A percentile compares a stretch with the other conserved stretches of the same genome.
phyloP scores from a whole-genome alignment of 2,329 filamentous ascomycete species.

The Beauveria sp. region DNA sequence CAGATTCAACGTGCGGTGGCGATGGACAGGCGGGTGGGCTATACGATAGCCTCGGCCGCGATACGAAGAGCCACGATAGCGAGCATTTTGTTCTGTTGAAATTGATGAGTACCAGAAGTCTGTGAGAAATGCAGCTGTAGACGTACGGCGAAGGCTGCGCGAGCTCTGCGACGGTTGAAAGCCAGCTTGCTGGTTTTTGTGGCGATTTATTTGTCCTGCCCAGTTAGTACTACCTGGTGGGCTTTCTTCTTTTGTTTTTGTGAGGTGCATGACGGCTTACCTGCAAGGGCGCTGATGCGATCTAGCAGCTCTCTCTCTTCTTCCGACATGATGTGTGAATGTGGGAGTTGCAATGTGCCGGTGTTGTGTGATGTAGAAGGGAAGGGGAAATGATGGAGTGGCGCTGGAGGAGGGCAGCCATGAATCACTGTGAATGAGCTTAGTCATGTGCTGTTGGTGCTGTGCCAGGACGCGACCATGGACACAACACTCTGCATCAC shows the following conservation, averaged over 20 bases:
- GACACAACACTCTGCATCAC: background rate
- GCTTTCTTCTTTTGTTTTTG: conserved; percentile 1
- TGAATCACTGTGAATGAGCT: background rate
- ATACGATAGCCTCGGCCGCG: conserved; percentile 27
- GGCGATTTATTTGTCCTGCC: conserved; percentile 70
- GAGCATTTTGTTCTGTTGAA: conserved; percentile 25
- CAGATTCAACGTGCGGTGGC: conserved; percentile 55
- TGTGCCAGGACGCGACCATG: background rate
- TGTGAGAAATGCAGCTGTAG: background rate
- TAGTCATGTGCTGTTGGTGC: background rate
- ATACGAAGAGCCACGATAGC: conserved; percentile 27
- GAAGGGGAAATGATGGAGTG: background rate
- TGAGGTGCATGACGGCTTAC: conserved; percentile 23
- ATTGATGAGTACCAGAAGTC: background rate
- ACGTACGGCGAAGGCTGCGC: background rate
- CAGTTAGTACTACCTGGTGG: conserved; percentile 18
- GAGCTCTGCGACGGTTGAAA: conserved; percentile 21
- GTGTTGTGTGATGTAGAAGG: background rate
- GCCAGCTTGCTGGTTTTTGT: conserved; percentile 57
- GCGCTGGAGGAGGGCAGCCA: background rate
- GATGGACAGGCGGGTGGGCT: conserved; percentile 32
- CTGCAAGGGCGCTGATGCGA: conserved; percentile 44
- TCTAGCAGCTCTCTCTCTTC: conserved; percentile 47
- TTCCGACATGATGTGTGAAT: conserved; percentile 30
- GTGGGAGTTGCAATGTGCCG: background rate